phyloP scores from a whole-genome alignment of 2,329 filamentous ascomycete genomes.

The Cytospora leucostoma region DNA sequence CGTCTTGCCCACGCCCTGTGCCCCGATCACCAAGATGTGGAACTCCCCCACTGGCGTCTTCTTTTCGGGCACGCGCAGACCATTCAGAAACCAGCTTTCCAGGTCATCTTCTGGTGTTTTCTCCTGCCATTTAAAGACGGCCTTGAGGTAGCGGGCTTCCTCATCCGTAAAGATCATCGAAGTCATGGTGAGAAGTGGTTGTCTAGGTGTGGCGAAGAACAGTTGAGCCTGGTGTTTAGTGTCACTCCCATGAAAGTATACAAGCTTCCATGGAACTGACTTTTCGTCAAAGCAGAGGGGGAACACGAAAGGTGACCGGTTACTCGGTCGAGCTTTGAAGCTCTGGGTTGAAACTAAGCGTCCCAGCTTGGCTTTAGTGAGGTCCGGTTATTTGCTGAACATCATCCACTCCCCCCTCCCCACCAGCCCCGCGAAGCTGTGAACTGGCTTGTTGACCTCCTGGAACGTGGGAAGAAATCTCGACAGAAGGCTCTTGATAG shows the following conservation, averaged over 20 bases:
- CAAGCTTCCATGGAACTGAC: too few species aligned
- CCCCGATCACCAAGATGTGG: conserved; percentile 43
- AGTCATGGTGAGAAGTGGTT: conserved; percentile 23
- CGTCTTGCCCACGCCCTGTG: conserved; percentile 45
- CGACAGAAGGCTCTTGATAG: neutral
- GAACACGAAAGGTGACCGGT: neutral
- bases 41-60: conserved; percentile 39
- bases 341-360: neutral
- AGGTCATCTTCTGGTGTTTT: conserved; percentile 32
- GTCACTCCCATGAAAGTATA: too few species aligned
- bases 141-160: conserved; percentile 44
- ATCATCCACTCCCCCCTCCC: neutral
- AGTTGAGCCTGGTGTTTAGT: too few species aligned
- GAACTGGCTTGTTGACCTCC: neutral
- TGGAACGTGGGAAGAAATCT: neutral
- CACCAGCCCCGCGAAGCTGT: neutral
- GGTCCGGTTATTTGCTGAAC: too few species aligned
- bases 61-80: conserved; percentile 16
- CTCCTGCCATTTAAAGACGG: conserved; percentile 44
- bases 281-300: neutral
- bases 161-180: conserved; percentile 43
- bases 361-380: neutral
- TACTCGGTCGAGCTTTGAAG: neutral
- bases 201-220: neutral
- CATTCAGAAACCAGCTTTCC: conserved; percentile 17